Evolutionary conservation across 2,329 filamentous ascomycete genomes (phyloP), one percentile per base, ranked within the genome.

Genomic region (Nothopassalora personata): DNA sequence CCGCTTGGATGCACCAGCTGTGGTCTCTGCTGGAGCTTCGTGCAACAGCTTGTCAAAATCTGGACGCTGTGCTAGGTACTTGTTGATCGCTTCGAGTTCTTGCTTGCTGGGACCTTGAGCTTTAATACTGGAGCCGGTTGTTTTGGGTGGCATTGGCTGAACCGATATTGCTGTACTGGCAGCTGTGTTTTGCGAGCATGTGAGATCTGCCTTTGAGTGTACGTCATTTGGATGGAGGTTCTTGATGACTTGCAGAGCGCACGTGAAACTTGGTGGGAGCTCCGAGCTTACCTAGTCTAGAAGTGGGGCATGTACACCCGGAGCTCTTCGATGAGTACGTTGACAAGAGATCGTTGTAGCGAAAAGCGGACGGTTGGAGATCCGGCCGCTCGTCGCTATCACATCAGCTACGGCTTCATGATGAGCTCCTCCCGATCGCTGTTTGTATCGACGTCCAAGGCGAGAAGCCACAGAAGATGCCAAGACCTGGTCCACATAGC

Each of bases 31-130:
- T 30, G 36, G 19, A 30, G 23, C 13, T 34, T 50, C 18, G 30
- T 34, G 45, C 33, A 54, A 48, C 7, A 58, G 45, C 50, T 49
- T 45, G n/a, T 54, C 50, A 28, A 58, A 58, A 18, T 58, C 56
- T 28, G 56, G 56, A 27, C 53, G 45, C 31, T 54, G 56, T 11
- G 56, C 45, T 6, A 54, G 50, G 45, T 58, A 54, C n/a, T n/a
- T 31, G 30, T 58, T 54, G 45, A 58, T 58, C n/a, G 56, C 56
- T 54, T 58, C 43, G 7, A 58, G 31, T 43, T 58, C 56, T 23
- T 58, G 53, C 50, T 53, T 45, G 31, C 18, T 49, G 3, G 53
- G 57, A 28, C 31, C 53, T 54, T 34, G 36, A 28, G 46, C n/a
- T 50, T 50, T 56, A 13, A 30, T 28, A 43, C 36, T 43, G 45